A percentile compares a stretch with the other conserved stretches of the same genome.
Conservation (phyloP, 192 early-diverging fungal species). For the Podila verticillata region DNA sequence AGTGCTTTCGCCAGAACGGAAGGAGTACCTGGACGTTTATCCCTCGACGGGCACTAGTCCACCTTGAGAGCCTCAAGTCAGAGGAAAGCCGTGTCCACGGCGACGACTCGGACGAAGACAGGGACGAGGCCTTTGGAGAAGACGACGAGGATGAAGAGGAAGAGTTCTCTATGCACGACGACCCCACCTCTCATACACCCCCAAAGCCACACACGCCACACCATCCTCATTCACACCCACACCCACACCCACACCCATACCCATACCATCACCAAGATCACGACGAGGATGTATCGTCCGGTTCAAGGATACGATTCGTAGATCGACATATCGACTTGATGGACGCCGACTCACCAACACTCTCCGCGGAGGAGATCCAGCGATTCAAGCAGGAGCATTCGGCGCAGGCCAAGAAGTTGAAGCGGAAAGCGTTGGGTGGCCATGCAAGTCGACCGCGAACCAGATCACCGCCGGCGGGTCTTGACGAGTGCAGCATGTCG, state of each 20-base stretch:
- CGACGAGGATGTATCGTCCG: conserved; percentile 18
- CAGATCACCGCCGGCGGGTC: conserved; percentile 23
- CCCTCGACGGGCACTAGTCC: conserved; percentile 32
- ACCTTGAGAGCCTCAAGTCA: conserved; percentile 42
- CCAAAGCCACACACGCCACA: too few species aligned
- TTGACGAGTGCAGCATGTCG: conserved; percentile 52
- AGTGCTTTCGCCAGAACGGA: conserved; percentile 50
- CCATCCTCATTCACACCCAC: too few species aligned
- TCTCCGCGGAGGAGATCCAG: conserved; percentile 47
- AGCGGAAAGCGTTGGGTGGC: conserved; percentile 37
- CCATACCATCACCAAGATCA: neutral
- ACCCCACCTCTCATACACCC: conserved; percentile 1
- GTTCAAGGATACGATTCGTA: conserved; percentile 38
- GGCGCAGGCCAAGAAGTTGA: conserved; percentile 25
- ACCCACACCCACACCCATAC: neutral
- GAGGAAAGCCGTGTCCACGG: conserved; percentile 26
- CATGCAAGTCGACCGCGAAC: conserved; percentile 34
- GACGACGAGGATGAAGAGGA: conserved; percentile 23
- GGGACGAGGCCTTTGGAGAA: conserved; percentile 20
- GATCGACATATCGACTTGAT: conserved; percentile 31
- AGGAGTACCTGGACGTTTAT: conserved; percentile 49
- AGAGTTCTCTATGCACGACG: conserved; percentile 12
- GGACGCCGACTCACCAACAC: conserved; percentile 37
- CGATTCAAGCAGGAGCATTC: conserved; percentile 41
- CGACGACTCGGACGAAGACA: conserved; percentile 26